Base-by-base conservation (phyloP, 805 yeast genomes). In the Alloascoidea hylecoeti region DNA sequence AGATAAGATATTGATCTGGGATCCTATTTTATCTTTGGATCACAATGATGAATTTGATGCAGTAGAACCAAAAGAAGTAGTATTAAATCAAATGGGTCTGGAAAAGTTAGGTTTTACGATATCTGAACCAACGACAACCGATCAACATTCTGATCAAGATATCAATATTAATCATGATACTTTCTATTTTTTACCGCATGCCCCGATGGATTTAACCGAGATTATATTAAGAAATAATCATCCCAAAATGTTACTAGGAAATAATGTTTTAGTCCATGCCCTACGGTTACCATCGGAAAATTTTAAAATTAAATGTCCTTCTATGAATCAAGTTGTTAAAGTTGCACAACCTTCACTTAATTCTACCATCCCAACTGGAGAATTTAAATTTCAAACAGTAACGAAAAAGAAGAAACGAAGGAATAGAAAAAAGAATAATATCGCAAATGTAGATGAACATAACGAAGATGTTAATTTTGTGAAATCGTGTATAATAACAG, bases 131-230 rank as follows among this genome's bases (percentile, higher is more conserved):
- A n/a, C n/a, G n/a, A n/a, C 30, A 19, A 14, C 27, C 40, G 2
- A 50, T 51, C 2, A 49, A 51, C 41, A n/a, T n/a, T n/a, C n/a
- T n/a, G n/a, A n/a, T n/a, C 47, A 44, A 3, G 43, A 49, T 16
- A 46, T 39, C 14, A 35, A 39, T 13, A 36, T 19, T 4, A 14
- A 38, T 15, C 18, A 14, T 14, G 37, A 39, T 1, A 57, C 64
- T 0, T 53, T 82, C 2, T 78, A 60, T 51, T 81, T 72, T 48
- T 61, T 82, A 35, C 94, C 94, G 0, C 94, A 82, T 57, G 89
- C 88, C 0, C 83, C 85, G 1, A 53, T 78, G 32, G 60, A 53
- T 14, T 47, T 75, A 14, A 69, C 78, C 1, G 66, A 72, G 33
- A n/a, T 17, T 1, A 43, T 74, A 1, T 37, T 73, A 9, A 33